Base-by-base conservation (phyloP, 305 asterid genomes). In the Fraxinus albicans region DNA sequence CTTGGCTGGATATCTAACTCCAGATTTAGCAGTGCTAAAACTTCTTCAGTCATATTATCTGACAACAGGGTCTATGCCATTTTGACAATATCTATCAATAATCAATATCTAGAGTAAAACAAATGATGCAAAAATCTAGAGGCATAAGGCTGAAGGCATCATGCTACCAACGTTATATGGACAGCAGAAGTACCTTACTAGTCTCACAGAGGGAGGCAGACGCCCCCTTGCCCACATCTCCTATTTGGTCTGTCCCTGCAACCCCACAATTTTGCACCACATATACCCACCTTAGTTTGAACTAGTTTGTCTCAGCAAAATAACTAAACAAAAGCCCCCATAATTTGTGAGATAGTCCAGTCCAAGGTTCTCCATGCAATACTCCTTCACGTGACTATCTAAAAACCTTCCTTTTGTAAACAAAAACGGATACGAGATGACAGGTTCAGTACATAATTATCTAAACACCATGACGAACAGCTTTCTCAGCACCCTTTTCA, bases 311-410 rank as follows among this genome's bases (percentile, higher is more conserved):
- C n/a, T 65, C 33, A 25, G 73, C 34, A 65, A 25, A 25, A 65
- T 65, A 65, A 25, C 73, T 9, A 25, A 65, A 65, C 33, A 65
- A 4, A 21, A 65, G 73, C n/a, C n/a, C 73, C n/a, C 73, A 25
- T 25, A 9, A 65, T 3, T 25, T 31, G 35, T 25, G 34, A 65
- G 73, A 65, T 9, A 21, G 73, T 25, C 73, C 73, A 25, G 73
- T 65, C 35, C 73, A 65, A 25, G 34, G 73, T 65, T 25, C 35
- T 25, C 13, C 7, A 77, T 53, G 35, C 21, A 44, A 27, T 25
- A 77, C 23, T 55, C 85, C 81, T 67, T 17, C 73, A 13, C 63
- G 15, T 27, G 82, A 60, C 40, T 36, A 23, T 78, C 17, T 77
- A 73, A n/a, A 36, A 53, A 78, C 73, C 77, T 27, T 40, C n/a